These are phyloP conservation scores for Quercus ilex DNA, from an alignment of 306 rosid species.

Conservation along the genomic window DNA sequence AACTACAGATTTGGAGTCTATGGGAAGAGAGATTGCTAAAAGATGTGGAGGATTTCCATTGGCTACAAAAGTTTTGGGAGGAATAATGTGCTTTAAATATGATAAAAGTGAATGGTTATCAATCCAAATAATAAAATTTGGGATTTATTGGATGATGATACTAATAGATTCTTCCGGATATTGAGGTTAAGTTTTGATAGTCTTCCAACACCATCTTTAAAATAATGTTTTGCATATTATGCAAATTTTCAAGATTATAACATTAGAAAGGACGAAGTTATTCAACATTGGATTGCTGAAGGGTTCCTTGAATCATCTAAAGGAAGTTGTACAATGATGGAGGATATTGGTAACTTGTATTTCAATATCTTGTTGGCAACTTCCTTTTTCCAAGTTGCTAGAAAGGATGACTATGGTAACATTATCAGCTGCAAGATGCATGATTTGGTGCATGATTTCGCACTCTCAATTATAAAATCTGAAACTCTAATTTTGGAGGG, in stretches of 20 bases:
- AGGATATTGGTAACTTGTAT: too few relatives aligned
- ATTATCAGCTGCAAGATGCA: slow-evolving; percentile 5
- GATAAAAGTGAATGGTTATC: too few relatives aligned
- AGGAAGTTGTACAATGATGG: neutral
- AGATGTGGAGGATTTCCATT: too few relatives aligned
- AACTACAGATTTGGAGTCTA: too few relatives aligned
- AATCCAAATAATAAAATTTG: neutral
- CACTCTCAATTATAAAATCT: neutral
- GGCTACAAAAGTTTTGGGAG: too few relatives aligned
- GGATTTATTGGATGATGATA: too few relatives aligned
- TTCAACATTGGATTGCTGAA: slow-evolving; percentile 10
- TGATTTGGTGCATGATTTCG: slow-evolving; percentile 22
- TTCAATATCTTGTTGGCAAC: neutral
- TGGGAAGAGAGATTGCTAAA: too few relatives aligned
- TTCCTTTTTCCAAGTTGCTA: slow-evolving; percentile 13
- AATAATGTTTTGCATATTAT: slow-evolving; percentile 22
- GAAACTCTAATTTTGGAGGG: neutral
- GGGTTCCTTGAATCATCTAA: neutral
- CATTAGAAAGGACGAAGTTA: neutral
- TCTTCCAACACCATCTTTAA: neutral
- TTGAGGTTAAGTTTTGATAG: neutral
- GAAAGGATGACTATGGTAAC: neutral
- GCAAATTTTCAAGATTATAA: neutral
- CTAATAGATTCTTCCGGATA: too few relatives aligned
- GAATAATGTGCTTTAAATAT: too few relatives aligned